These are phyloP conservation scores for Alternaria hordeiaustralica DNA, from an alignment of 2,329 filamentous ascomycete genomes.

Conservation along the genomic window DNA sequence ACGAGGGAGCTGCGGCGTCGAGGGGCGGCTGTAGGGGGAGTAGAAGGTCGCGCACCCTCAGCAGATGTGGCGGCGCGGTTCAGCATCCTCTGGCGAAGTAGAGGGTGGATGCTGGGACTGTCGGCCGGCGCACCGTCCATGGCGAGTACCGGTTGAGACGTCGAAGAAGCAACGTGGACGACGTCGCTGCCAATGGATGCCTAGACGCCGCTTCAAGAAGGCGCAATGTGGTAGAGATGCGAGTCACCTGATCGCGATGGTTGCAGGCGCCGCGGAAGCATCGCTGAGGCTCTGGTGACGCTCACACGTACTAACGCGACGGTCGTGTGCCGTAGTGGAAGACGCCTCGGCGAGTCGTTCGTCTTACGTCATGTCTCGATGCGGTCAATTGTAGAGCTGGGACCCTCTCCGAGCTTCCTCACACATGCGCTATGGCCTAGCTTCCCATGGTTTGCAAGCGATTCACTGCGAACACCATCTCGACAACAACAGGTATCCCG, in stretches of 20 bases:
- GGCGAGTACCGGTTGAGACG: slow-evolving; percentile 10
- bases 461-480: neutral
- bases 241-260: slow-evolving; percentile 4
- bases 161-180: slow-evolving; percentile 3
- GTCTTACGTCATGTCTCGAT: slow-evolving; percentile 24
- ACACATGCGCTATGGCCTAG: neutral
- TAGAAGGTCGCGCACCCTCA: slow-evolving; percentile 35
- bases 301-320: slow-evolving; percentile 8
- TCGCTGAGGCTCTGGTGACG: slow-evolving; percentile 17
- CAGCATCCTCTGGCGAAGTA: slow-evolving; percentile 44
- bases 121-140: slow-evolving; percentile 39
- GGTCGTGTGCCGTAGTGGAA: slow-evolving; percentile 13
- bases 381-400: slow-evolving; percentile 18
- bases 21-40: slow-evolving; percentile 18
- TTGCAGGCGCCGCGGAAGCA: slow-evolving; percentile 12
- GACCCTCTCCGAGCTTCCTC: neutral
- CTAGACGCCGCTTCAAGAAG: neutral
- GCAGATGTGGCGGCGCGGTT: slow-evolving; percentile 45
- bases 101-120: slow-evolving; percentile 30
- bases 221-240: slow-evolving; percentile 1
- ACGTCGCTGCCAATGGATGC: neutral
- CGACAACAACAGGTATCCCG: neutral
- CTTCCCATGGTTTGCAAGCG: neutral
- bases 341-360: slow-evolving; percentile 7
- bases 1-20: slow-evolving; percentile 77